Conservation (phyloP, 495 filamentous ascomycete species). For the Aspergillus indologenus region DNA sequence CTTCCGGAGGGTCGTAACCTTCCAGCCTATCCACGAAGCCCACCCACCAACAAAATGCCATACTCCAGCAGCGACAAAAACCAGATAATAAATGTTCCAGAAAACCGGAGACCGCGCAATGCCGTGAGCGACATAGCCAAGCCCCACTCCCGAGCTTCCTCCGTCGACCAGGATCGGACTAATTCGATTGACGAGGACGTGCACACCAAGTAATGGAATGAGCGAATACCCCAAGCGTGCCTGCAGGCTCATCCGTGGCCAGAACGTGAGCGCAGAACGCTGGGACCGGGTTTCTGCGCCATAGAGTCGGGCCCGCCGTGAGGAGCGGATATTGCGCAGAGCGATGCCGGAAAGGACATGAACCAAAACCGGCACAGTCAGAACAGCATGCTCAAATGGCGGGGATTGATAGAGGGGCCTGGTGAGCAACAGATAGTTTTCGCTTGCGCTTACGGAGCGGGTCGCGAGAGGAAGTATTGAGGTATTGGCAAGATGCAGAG, state of each 20-base stretch:
- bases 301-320: slow-evolving; percentile 65
- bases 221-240: slow-evolving; percentile 66
- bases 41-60: slow-evolving; percentile 83
- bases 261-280: slow-evolving; percentile 40
- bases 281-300: slow-evolving; percentile 54
- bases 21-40: slow-evolving; percentile 67
- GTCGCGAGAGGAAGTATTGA: slow-evolving; percentile 67
- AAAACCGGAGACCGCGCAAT: slow-evolving; percentile 65
- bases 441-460: slow-evolving; percentile 48
- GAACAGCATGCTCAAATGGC: slow-evolving; percentile 42
- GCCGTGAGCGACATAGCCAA: slow-evolving; percentile 83
- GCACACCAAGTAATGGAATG: slow-evolving; percentile 59
- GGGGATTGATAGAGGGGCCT: slow-evolving; percentile 77
- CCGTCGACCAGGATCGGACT: slow-evolving; percentile 74
- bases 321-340: slow-evolving; percentile 69
- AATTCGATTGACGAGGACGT: slow-evolving; percentile 67
- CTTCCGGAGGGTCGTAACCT: slow-evolving; percentile 40
- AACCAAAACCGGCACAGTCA: slow-evolving; percentile 43
- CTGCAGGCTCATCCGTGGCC: slow-evolving; percentile 67
- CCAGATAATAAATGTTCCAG: slow-evolving; percentile 63
- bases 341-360: slow-evolving; percentile 66
- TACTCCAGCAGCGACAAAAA: slow-evolving; percentile 64
- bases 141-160: slow-evolving; percentile 73
- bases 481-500: slow-evolving; percentile 77
- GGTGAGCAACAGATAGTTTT: slow-evolving; percentile 60